These are phyloP conservation scores for Suillus lakei DNA, from an alignment of 768 basidiomycete species.

Conservation along the genomic window DNA sequence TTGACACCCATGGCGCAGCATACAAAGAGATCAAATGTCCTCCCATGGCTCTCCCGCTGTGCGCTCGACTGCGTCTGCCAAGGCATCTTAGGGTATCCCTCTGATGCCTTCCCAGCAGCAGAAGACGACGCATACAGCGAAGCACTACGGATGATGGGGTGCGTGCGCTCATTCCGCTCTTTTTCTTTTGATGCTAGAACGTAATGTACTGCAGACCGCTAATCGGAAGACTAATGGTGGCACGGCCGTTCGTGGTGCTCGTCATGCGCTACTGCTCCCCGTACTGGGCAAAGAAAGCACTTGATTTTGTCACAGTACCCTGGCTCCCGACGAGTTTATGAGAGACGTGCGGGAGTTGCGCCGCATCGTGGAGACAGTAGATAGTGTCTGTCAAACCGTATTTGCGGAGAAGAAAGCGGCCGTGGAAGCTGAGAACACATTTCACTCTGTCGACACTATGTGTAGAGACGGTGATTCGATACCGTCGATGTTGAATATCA, in stretches of 20 bases:
- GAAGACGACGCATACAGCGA: constrained; percentile 19
- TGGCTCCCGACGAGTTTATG: constrained; percentile 13
- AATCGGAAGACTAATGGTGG: constrained; percentile 25
- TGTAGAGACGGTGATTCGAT: constrained; percentile 18
- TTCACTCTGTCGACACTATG: no score
- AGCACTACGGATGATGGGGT: constrained; percentile 35
- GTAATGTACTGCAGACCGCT: constrained; percentile 24
- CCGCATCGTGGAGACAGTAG: constrained; percentile 51
- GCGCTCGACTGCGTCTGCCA: constrained; percentile 55
- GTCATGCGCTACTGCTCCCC: constrained; percentile 31
- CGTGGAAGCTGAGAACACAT: constrained; percentile 25
- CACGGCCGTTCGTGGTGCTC: constrained; percentile 36
- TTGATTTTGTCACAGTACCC: constrained; percentile 16
- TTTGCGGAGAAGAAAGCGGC: constrained; percentile 39
- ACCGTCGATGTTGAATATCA: constrained; percentile 42
- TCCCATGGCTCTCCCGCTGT: constrained; percentile 43
- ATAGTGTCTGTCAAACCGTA: constrained; percentile 44
- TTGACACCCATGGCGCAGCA: constrained; percentile 3
- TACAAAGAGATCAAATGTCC: constrained; percentile 29
- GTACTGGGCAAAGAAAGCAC: constrained; percentile 34
- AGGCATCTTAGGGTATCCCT: constrained; percentile 47
- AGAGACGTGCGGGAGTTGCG: constrained; percentile 46
- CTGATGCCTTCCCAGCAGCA: constrained; percentile 27
- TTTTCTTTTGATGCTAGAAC: neutral
- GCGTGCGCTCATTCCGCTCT: constrained; percentile 8